Evolutionary conservation across 805 yeast species (phyloP), one percentile per base, ranked within the genome.

Genomic region (Hanseniaspora clermontiae): DNA sequence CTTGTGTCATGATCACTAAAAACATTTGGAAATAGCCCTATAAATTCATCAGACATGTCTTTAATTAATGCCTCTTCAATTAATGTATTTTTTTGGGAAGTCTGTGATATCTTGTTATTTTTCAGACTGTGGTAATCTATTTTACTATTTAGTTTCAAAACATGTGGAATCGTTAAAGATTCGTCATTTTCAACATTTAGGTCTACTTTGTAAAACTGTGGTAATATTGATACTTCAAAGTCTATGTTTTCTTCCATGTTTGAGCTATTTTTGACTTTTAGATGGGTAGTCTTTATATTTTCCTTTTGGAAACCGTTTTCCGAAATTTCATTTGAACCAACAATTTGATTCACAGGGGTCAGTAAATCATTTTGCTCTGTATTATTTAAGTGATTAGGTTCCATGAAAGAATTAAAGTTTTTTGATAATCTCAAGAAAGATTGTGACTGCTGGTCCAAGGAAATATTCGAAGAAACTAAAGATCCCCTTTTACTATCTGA

Each of bases 381-480:
- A 61, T 24, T 4, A 29, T 68, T 65, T n/a, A 66, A 17, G 5
- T 24, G 0, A 64, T 58, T 2, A 62, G 63, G n/a, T 65, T 67
- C 68, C 4, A 56, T 56, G 5, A 72, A 72, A n/a, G 59, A 60
- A 0, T 65, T 57, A 4, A 43, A 40, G 15, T 59, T 52, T 5
- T 42, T 42, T 7, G 29, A 42, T 20, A n/a, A 2, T 1, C 12
- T 42, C 24, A 27, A 9, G 11, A 12, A 20, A 24, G 29, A 24
- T 8, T 20, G 45, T 9, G 31, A 31, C 12, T 20, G 45, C 6
- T 24, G 9, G 10, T 24, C 12, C 4, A 14, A 42, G 8, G 29
- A 42, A 7, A 57, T 47, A 59, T 74, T 71, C 1, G 64, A 42
- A 2, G 59, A 55, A 55, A 74, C 70, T 4, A 43, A 40, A 1